Evolutionary conservation across 176 grass and related monocot genomes (phyloP), one percentile per base, ranked within the genome.

Genomic region (Carex pumila): DNA sequence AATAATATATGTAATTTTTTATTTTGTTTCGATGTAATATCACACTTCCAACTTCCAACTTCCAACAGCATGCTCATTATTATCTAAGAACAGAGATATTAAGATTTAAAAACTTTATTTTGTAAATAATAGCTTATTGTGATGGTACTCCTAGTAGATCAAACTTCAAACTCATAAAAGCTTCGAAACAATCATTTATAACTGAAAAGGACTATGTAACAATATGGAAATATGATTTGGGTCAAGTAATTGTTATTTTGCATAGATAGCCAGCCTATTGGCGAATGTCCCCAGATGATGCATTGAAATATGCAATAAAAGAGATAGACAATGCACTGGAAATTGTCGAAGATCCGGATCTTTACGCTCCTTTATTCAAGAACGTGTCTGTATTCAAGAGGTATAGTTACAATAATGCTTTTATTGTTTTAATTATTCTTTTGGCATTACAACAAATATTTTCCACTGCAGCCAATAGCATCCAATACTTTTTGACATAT

Each of bases 371-470:
- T 4, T 85, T 97, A 60, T 97, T 97, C 92, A 92, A 85, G 64
- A 94, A 97, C 74, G 84, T 97, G 7, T 97, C 94, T 61, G 83
- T 75, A 19, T 97, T 97, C 81, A 97, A 89, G 89, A 91, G 92
- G 94, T 92, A 87, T 47, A 22, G 29, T 47, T 75, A 14, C 71
- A 52, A 60, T 32, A 84, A 57, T 34, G 12, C 34, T 64, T 77
- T 61, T 55, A 74, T 59, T 58, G 41, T 1, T 52, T 55, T 65
- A 10, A 36, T 19, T 72, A 19, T 47, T 72, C 17, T 6, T 71
- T 71, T 32, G 11, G 63, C 4, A 11, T n/a, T 3, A 72, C 3
- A 13, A 18, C 12, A 72, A 72, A 9, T 71, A 18, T 21, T 19
- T 71, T 65, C 18, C 12, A 34, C 32, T 19, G 19, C 10, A 10